These are phyloP conservation scores for Fusarium luffae DNA, from an alignment of 2,329 filamentous ascomycete species.

Conservation along the genomic window DNA sequence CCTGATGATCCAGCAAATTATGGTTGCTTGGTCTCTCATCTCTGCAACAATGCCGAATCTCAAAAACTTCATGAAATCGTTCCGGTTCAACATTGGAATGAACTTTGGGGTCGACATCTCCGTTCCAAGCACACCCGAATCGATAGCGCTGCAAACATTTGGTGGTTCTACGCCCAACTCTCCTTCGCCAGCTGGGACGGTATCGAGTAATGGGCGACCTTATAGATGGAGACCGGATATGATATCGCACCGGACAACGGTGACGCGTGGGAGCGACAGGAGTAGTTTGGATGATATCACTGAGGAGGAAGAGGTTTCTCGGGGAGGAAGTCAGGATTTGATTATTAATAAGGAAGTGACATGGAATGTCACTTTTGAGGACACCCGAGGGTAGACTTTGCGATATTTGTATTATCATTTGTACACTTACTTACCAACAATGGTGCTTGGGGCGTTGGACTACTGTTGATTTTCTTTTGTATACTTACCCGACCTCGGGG, in stretches of 20 bases:
- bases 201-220: not conserved
- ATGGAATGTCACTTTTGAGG: slow-evolving; percentile 32
- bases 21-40: slow-evolving; percentile 37
- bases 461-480: accelerated
- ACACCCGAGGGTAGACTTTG: not conserved
- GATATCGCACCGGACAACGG: slow-evolving; percentile 9
- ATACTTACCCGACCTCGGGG: too few relatives aligned
- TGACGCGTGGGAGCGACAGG: not conserved
- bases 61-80: slow-evolving; percentile 39
- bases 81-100: slow-evolving; percentile 33
- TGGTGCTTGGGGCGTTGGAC: not conserved
- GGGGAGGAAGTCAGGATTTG: slow-evolving; percentile 37
- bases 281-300: slow-evolving; percentile 20
- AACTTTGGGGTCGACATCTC: slow-evolving; percentile 31
- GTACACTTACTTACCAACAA: accelerated
- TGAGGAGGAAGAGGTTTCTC: slow-evolving; percentile 22
- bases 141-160: slow-evolving; percentile 25
- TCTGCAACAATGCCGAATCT: slow-evolving; percentile 37
- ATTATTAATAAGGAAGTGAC: slow-evolving; percentile 38
- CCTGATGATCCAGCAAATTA: slow-evolving; percentile 28
- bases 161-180: not conserved
- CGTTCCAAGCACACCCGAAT: not conserved
- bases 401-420: not conserved
- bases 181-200: not conserved
- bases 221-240: slow-evolving; percentile 6